phyloP scores from a whole-genome alignment of 2,329 filamentous ascomycete genomes.

The Diplodia scrobiculata region DNA sequence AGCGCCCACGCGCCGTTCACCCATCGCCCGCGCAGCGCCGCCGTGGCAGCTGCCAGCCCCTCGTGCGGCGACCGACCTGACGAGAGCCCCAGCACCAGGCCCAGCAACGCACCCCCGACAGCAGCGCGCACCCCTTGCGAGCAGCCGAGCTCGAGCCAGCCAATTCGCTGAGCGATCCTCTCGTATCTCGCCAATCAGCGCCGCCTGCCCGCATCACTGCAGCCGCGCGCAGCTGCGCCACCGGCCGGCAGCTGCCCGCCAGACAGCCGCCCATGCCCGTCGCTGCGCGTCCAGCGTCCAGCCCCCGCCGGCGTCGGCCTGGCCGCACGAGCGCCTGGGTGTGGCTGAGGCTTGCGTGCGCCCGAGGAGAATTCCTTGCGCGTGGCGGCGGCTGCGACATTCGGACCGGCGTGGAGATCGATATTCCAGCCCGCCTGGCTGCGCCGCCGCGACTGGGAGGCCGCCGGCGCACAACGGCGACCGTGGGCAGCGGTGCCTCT shows the following conservation, averaged over 20 bases:
- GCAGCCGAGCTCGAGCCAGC: slow-evolving; percentile 24
- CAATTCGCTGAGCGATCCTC: slow-evolving; percentile 22
- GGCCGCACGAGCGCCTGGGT: slow-evolving; percentile 19
- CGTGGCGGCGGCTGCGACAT: slow-evolving; percentile 14
- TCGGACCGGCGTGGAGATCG: slow-evolving; percentile 21
- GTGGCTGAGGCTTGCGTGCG: slow-evolving; percentile 23
- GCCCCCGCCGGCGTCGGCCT: slow-evolving; percentile 12
- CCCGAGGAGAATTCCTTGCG: slow-evolving; percentile 16
- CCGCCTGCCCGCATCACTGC: slow-evolving; percentile 9
- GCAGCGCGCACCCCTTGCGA: slow-evolving; percentile 15
- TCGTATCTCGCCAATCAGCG: slow-evolving; percentile 25
- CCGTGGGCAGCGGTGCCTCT: slow-evolving; percentile 6
- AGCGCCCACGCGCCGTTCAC: neutral
- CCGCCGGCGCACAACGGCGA: slow-evolving; percentile 13
- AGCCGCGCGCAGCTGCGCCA: slow-evolving; percentile 22
- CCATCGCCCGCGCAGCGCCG: neutral
- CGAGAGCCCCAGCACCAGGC: too few relatives aligned
- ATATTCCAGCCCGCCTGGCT: neutral
- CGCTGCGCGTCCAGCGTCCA: slow-evolving; percentile 20
- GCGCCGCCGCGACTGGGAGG: neutral
- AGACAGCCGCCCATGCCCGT: neutral
- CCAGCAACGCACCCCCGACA: neutral
- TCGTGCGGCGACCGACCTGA: neutral
- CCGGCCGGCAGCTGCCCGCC: slow-evolving; percentile 14
- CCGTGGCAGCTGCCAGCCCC: neutral